These are phyloP conservation scores for Chenopodium quinoa DNA, from an alignment of 148 eudicot species.

Conservation along the genomic window DNA sequence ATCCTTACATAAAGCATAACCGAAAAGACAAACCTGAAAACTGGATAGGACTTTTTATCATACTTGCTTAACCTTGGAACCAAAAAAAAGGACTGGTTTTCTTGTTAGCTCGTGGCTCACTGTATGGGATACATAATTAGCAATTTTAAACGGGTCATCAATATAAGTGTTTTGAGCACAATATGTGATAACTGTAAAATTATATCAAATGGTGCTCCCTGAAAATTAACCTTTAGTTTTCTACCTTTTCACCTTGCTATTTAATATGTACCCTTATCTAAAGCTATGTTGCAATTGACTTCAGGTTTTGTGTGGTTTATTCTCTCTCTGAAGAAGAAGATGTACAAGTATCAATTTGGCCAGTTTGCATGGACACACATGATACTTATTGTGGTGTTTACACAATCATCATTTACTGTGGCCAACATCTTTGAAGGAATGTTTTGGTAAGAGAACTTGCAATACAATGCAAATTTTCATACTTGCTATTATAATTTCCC, in stretches of 20 bases:
- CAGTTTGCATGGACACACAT: slow-evolving; percentile 99
- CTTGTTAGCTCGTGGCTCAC: no score
- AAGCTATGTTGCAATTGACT: slow-evolving; percentile 17
- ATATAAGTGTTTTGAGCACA: not conserved
- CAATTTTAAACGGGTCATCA: not conserved
- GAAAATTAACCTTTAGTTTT: not conserved
- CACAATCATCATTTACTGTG: slow-evolving; percentile 91
- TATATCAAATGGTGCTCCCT: not conserved
- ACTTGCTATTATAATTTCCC: not conserved
- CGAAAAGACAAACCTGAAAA: not conserved
- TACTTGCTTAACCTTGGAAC: no score
- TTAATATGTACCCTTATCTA: slow-evolving; percentile 3
- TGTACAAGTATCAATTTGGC: slow-evolving; percentile 99
- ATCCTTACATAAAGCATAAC: not conserved
- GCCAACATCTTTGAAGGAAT: slow-evolving; percentile 98
- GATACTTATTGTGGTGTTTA: slow-evolving; percentile 96
- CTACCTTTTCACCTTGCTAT: not conserved
- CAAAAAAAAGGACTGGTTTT: no score
- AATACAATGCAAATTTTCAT: not conserved
- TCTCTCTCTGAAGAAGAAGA: slow-evolving; percentile 88
- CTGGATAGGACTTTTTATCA: no score
- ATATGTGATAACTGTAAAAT: not conserved
- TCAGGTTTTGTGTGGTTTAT: slow-evolving; percentile 98
- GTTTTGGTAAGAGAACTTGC: slow-evolving; percentile 58
- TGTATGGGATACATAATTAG: not conserved